Conservation (phyloP, 306 rosid genomes). For the Cicer pinnatifidum region DNA sequence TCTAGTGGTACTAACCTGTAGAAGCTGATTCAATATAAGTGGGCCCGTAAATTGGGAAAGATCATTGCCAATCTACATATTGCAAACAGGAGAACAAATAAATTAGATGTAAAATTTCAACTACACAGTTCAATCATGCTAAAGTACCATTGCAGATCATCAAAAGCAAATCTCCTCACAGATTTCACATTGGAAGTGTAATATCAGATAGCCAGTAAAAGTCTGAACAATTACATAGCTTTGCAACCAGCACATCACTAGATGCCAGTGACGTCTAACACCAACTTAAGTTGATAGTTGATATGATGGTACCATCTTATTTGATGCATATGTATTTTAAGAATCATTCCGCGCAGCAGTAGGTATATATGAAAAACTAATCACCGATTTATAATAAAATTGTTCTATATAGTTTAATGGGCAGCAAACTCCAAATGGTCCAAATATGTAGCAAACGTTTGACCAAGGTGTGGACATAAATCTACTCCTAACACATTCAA, state of each 20-base stretch:
- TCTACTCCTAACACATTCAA: conserved; percentile 19
- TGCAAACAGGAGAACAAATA: conserved; percentile 37
- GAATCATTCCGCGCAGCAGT: conserved; percentile 14
- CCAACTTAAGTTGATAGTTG: conserved; percentile 21
- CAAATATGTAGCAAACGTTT: conserved; percentile 23
- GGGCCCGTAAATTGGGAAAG: conserved; percentile 87
- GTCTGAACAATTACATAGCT: conserved; percentile 21
- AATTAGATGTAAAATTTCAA: conserved; percentile 33
- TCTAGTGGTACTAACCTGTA: conserved; percentile 60
- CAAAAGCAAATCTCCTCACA: conserved; percentile 5
- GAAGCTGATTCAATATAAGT: conserved; percentile 75
- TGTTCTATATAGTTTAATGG: conserved; percentile 36
- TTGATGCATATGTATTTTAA: conserved; percentile 37
- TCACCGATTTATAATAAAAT: conserved; percentile 6
- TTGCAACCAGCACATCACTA: conserved; percentile 23
- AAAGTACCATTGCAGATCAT: conserved; percentile 39
- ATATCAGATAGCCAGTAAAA: conserved; percentile 3
- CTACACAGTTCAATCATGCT: conserved; percentile 24
- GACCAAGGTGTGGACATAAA: conserved; percentile 32
- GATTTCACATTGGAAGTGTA: conserved; percentile 11
- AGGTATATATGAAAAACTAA: conserved; percentile 22
- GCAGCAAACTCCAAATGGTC: conserved; percentile 29
- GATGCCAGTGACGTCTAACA: conserved; percentile 18
- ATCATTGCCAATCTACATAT: conserved; percentile 84
- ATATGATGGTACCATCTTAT: conserved; percentile 8